A percentile compares a stretch with the other conserved stretches of the same genome.
phyloP scores from a whole-genome alignment of 257 asterid genomes.

The Cinchona pubescens region DNA sequence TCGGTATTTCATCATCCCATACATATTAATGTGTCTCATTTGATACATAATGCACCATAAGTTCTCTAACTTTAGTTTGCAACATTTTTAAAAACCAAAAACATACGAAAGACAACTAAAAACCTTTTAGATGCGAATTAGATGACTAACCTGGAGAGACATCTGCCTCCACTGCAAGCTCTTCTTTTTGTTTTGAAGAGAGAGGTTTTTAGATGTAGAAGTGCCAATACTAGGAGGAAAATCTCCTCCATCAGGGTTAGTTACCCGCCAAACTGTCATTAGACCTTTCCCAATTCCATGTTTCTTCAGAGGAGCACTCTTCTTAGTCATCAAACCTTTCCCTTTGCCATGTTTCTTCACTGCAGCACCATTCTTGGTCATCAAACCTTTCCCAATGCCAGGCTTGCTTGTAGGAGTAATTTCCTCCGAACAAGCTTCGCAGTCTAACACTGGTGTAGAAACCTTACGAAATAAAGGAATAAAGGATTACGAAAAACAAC shows the following conservation, averaged over 20 bases:
- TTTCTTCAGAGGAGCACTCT: constrained; percentile 29
- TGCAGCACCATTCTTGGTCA: constrained; percentile 36
- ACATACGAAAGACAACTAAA: not conserved
- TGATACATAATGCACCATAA: not conserved
- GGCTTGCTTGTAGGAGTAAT: constrained; percentile 23
- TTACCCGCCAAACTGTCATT: constrained; percentile 52
- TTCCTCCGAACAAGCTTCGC: constrained; percentile 36
- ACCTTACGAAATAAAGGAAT: constrained; percentile 36
- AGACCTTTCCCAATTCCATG: constrained; percentile 80
- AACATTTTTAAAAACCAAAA: not conserved
- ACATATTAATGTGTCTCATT: not conserved
- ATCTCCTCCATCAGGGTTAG: constrained; percentile 40
- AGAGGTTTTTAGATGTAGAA: constrained; percentile 26
- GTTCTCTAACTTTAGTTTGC: not conserved
- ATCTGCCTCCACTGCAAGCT: constrained; percentile 54
- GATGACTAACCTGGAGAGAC: constrained; percentile 59
- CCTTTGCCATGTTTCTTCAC: constrained; percentile 54
- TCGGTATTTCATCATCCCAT: not conserved
- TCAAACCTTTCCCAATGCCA: constrained; percentile 74
- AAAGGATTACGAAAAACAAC: constrained; percentile 16
- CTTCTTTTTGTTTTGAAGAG: constrained; percentile 44
- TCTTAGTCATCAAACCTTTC: constrained; percentile 65
- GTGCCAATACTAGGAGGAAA: constrained; percentile 33
- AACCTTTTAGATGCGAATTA: constrained; percentile 18
- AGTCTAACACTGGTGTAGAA: constrained; percentile 39